Evolutionary conservation across 129 eudicot genomes (phyloP), one percentile per base, ranked within the genome.

Genomic region (Scalesia atractyloides): DNA sequence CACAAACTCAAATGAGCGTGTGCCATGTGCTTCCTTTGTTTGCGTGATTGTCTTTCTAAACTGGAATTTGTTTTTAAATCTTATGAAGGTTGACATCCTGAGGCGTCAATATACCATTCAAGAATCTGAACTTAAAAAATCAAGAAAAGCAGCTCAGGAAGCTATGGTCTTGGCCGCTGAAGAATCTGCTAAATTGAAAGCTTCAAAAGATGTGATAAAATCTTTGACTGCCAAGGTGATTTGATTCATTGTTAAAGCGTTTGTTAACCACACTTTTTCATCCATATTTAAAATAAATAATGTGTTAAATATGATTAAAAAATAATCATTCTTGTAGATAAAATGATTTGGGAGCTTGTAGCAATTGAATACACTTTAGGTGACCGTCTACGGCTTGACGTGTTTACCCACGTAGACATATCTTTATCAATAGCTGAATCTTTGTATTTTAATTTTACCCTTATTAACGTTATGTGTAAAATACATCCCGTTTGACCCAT

Each of bases 201-300:
- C 98, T 76, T 97, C 98, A n/a, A 90, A 93, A 86, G 98, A 93
- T 60, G 98, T 84, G 74, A 93, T 93, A 7, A 90, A 84, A 70
- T 82, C 98, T 5, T 87, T 93, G 63, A 79, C 92, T 10, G 85
- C 97, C 16, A 97, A 92, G 98, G 98, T 89, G 41, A 41, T 43
- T 65, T 49, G 46, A 41, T 41, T 41, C 46, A 9, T 60, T 67
- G 34, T 16, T 14, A 24, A 54, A 44, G 47, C 11, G 46, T 60
- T 15, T 46, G 34, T 11, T 37, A 9, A 43, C 16, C 50, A 65
- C 17, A 43, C 9, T 41, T 65, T 39, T 43, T 14, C 5, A 9
- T 50, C 56, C 37, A 65, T 19, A 36, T 50, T 50, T 50, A 50
- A 15, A 15, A 15, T 50, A 50, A 14, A 41, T 62, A 30, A 34